phyloP scores from a whole-genome alignment of 352 stramenopile species.

The Pythium scleroteichum region DNA sequence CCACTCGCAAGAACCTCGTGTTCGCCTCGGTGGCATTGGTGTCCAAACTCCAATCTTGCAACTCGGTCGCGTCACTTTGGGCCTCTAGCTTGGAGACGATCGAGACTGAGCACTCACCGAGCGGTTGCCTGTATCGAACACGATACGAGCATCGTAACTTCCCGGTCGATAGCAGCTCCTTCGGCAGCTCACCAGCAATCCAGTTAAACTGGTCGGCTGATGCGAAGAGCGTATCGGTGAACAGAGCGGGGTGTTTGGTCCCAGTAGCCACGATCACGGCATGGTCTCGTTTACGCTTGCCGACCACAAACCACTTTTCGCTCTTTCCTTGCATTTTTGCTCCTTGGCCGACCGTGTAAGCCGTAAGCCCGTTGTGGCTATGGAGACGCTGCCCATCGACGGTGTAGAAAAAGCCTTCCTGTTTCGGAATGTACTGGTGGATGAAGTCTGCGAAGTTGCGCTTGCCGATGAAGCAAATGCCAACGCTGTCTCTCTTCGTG shows the following conservation, averaged over 20 bases:
- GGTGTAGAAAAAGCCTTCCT: slow-evolving; percentile 80
- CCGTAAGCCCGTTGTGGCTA: slow-evolving; percentile 71
- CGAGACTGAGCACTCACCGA: slow-evolving; percentile 66
- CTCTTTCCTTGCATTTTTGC: slow-evolving; percentile 87
- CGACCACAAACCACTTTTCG: slow-evolving; percentile 91
- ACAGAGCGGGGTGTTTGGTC: slow-evolving; percentile 91
- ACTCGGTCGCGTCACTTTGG: slow-evolving; percentile 32
- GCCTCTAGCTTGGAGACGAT: slow-evolving; percentile 47
- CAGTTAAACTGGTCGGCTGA: slow-evolving; percentile 87
- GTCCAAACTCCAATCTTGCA: slow-evolving; percentile 55
- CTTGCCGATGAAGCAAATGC: slow-evolving; percentile 99
- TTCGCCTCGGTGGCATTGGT: slow-evolving; percentile 9
- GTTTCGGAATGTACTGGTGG: slow-evolving; percentile 86
- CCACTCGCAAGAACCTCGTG: slow-evolving; percentile 55
- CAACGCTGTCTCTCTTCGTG: slow-evolving; percentile 95
- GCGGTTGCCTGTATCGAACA: slow-evolving; percentile 77
- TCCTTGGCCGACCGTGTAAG: slow-evolving; percentile 94
- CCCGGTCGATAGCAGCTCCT: slow-evolving; percentile 40
- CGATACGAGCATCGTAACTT: slow-evolving; percentile 72
- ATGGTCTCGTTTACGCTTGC: slow-evolving; percentile 69
- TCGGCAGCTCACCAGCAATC: slow-evolving; percentile 65
- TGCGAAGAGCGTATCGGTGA: slow-evolving; percentile 84
- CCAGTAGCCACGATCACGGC: slow-evolving; percentile 87
- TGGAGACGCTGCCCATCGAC: slow-evolving; percentile 67
- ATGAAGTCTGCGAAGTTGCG: slow-evolving; percentile 92